Percentiles rank a stretch among this genome's conserved stretches.
Conservation (phyloP, 805 yeast species). For the Hagleromyces aurorensis region DNA sequence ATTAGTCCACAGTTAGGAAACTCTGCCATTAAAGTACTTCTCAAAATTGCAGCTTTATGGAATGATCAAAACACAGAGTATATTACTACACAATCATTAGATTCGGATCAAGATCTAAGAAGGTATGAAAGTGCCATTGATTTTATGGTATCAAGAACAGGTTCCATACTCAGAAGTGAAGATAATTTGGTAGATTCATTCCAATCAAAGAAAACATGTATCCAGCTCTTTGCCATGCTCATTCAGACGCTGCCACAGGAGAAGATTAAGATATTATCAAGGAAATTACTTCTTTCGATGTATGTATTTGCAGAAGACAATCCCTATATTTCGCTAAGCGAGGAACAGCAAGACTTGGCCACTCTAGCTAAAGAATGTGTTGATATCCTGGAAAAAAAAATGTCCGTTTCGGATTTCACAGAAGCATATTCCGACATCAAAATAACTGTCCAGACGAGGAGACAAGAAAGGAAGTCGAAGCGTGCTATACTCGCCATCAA, state of each 20-base stretch:
- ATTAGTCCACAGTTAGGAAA: conserved; percentile 55
- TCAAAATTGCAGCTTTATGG: conserved; percentile 57
- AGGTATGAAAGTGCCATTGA: conserved; percentile 23
- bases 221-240: conserved; percentile 63
- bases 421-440: conserved; percentile 55
- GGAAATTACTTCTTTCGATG: conserved; percentile 47
- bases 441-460: conserved; percentile 47
- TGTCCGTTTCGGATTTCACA: conserved; percentile 68
- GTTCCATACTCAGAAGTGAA: conserved; percentile 61
- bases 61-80: conserved; percentile 35
- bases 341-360: conserved; percentile 44
- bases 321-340: conserved; percentile 19
- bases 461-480: conserved; percentile 69
- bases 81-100: conserved; percentile 28
- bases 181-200: conserved; percentile 44
- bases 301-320: conserved; percentile 40
- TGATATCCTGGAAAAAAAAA: conserved; percentile 53
- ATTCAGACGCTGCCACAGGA: conserved; percentile 41
- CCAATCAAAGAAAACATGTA: conserved; percentile 56
- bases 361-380: conserved; percentile 57
- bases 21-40: conserved; percentile 60
- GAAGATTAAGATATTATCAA: conserved; percentile 37
- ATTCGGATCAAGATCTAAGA: conserved; percentile 19
- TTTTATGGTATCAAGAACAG: conserved; percentile 46
- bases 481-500: conserved; percentile 67